phyloP scores from a whole-genome alignment of 257 asterid species.

The Rehmannia glutinosa region DNA sequence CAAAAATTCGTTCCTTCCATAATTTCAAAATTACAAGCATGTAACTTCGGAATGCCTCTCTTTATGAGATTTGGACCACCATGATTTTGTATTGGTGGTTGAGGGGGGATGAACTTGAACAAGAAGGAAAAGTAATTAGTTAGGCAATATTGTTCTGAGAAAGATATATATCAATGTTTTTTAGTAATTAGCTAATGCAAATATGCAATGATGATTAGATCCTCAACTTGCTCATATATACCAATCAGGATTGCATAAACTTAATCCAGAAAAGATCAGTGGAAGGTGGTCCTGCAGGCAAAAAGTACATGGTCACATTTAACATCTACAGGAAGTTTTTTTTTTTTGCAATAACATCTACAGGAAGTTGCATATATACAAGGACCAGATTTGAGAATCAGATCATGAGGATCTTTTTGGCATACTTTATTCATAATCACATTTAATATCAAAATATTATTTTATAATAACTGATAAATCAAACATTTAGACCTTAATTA shows the following conservation, averaged over 20 bases:
- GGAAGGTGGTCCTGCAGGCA: slow-evolving; percentile 10
- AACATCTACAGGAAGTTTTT: too few relatives aligned
- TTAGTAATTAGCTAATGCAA: slow-evolving; percentile 19
- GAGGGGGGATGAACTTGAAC: too few relatives aligned
- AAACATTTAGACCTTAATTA: slow-evolving; percentile 9
- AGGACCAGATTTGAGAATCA: not conserved
- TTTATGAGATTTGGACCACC: too few relatives aligned
- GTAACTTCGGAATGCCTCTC: too few relatives aligned
- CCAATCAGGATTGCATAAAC: slow-evolving; percentile 2
- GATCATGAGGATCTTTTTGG: not conserved
- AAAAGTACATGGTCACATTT: too few relatives aligned
- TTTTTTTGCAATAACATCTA: too few relatives aligned
- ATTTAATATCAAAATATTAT: not conserved
- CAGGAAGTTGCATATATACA: not conserved
- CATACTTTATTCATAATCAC: not conserved
- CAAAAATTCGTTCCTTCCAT: too few relatives aligned
- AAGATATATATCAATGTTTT: too few relatives aligned
- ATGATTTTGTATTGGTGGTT: too few relatives aligned
- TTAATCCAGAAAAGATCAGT: slow-evolving; percentile 10
- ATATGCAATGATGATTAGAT: slow-evolving; percentile 35
- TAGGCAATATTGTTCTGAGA: too few relatives aligned
- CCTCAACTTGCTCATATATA: slow-evolving; percentile 14
- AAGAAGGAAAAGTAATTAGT: too few relatives aligned
- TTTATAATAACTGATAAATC: not conserved
- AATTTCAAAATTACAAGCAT: too few relatives aligned